A percentile compares a stretch with the other conserved stretches of the same genome.
Conservation (phyloP, 306 rosid genomes). For the Vachellia collinsii region DNA sequence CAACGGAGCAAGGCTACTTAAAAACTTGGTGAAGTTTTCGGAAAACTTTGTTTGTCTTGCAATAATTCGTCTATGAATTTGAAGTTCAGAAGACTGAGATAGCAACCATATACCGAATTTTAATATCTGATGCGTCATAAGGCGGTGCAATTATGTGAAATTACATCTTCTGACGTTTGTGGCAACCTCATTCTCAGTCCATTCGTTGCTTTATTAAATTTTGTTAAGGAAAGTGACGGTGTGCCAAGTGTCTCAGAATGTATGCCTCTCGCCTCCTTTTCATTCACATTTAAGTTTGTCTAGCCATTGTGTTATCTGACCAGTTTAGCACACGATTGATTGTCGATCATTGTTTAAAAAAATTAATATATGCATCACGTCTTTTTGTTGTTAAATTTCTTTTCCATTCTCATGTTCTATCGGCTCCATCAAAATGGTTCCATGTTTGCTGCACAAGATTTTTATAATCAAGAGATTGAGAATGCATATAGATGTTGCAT, state of each 20-base stretch:
- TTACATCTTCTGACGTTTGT: background rate
- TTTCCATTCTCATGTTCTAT: background rate
- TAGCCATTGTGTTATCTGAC: background rate
- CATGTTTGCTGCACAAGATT: background rate
- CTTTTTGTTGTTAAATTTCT: background rate
- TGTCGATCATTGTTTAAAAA: too few species aligned
- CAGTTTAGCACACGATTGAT: slow-evolving; percentile 13
- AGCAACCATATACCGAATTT: slow-evolving; percentile 21
- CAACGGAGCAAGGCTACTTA: background rate
- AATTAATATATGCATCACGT: too few species aligned
- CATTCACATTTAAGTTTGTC: background rate
- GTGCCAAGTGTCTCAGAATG: background rate
- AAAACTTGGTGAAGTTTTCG: background rate
- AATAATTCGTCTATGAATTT: slow-evolving; percentile 12
- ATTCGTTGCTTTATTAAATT: background rate
- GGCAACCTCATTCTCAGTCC: background rate
- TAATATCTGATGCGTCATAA: slow-evolving; percentile 17
- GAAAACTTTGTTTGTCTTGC: slow-evolving; percentile 2
- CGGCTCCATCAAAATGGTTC: slow-evolving; percentile 17
- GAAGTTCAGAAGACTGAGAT: slow-evolving; percentile 9
- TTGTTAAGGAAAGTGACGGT: background rate
- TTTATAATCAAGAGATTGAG: background rate
- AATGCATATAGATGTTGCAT: background rate
- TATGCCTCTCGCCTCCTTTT: background rate
- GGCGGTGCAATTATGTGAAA: slow-evolving; percentile 40